Conservation (phyloP, 2,329 filamentous ascomycete genomes). For the Hymenoscyphus repandus region DNA sequence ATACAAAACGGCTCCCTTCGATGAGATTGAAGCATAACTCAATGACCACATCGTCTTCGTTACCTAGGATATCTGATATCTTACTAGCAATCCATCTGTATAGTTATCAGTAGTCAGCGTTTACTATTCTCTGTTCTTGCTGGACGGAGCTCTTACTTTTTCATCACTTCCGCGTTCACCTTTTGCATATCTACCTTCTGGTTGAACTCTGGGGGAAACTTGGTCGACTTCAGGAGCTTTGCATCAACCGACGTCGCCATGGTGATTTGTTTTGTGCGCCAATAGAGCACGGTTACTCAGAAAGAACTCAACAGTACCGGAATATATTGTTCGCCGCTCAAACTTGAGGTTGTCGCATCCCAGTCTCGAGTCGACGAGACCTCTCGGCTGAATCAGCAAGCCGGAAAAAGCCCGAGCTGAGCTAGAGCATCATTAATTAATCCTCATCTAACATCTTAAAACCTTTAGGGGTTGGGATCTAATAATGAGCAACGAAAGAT, state of each 20-base stretch:
- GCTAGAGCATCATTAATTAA: too few relatives aligned
- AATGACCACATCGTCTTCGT: slow-evolving; percentile 92
- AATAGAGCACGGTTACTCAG: neutral
- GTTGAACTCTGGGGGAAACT: slow-evolving; percentile 89
- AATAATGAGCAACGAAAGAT: too few relatives aligned
- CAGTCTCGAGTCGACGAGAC: slow-evolving; percentile 3
- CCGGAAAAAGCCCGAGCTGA: neutral
- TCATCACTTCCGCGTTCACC: slow-evolving; percentile 96
- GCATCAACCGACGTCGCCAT: slow-evolving; percentile 86
- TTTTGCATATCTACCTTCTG: slow-evolving; percentile 97
- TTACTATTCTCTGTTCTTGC: neutral
- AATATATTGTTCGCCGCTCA: neutral
- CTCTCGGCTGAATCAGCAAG: slow-evolving; percentile 19
- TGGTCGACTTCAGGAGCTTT: slow-evolving; percentile 84
- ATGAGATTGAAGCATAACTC: slow-evolving; percentile 70
- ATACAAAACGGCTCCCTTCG: slow-evolving; percentile 71
- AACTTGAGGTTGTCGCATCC: neutral
- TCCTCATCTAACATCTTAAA: too few relatives aligned
- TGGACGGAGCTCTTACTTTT: slow-evolving; percentile 61
- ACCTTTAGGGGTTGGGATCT: too few relatives aligned
- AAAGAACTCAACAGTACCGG: slow-evolving; percentile 1
- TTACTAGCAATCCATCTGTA: slow-evolving; percentile 86
- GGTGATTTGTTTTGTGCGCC: slow-evolving; percentile 20
- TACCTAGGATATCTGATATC: slow-evolving; percentile 82
- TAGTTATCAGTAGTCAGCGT: slow-evolving; percentile 8